Evolutionary conservation across 2,329 filamentous ascomycete genomes (phyloP), one percentile per base, ranked within the genome.

Genomic region (Ophiostoma montium): DNA sequence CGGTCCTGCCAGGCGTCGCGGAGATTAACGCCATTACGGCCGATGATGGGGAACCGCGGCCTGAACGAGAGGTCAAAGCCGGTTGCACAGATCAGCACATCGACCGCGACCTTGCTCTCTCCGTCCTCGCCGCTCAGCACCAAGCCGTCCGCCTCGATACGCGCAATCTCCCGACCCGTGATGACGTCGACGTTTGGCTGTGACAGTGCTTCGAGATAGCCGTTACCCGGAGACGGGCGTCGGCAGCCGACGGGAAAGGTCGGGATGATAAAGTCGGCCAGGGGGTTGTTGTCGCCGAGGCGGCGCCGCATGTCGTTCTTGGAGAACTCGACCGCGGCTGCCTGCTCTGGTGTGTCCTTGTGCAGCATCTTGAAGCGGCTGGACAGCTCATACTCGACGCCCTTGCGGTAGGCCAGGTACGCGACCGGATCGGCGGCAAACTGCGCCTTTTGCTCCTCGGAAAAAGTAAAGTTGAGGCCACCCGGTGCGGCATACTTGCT

Each of bases 341-440:
- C n/a, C 30, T 50, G 45, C 38, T 52, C 43, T 23, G 48, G 2
- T n/a, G 47, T 45, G 44, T 46, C 46, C 15, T 52, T 50, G 23
- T 50, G 35, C 10, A 41, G 38, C 38, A 75, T 69, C 42, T 70
- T 70, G 63, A 75, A 76, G 6, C 70, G 64, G 42, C 68, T 66
- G 52, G 74, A 76, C 15, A 76, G 62, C 23, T 68, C 71, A 1
- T 65, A 58, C 52, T 75, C 71, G 8, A 74, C 59, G 16, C 62
- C 61, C 52, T 69, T 72, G 23, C 72, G 65, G 55, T 74, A 76
- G 7, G 61, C 57, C 1, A 76, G 61, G 55, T 80, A 80, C 15
- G 62, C 67, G 11, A 70, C 62, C 0, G 77, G 73, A 53, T 80
- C 54, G 35, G 74, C 66, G 50, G 74, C 74, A 0, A 70, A 66